Evolutionary conservation across 257 asterid genomes (phyloP).

Genomic region (Cruciata laevipes): DNA sequence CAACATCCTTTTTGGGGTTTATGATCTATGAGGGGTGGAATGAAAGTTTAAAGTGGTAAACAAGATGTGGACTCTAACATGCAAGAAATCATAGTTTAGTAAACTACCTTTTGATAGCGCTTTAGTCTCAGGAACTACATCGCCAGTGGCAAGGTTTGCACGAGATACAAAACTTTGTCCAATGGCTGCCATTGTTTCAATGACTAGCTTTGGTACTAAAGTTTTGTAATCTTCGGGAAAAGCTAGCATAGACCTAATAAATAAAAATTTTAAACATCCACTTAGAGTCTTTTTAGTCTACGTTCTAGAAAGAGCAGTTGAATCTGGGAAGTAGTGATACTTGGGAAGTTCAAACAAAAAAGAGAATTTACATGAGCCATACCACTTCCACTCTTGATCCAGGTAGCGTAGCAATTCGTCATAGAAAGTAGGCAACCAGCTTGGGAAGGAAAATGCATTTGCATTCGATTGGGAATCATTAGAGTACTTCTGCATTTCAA

Average conservation of each 20-base stretch:
- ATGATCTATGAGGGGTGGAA: not conserved
- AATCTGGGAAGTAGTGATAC: not conserved
- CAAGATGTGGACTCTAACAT: not conserved
- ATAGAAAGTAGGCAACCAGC: conserved; percentile 86
- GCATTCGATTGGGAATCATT: conserved; percentile 39
- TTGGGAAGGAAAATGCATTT: conserved; percentile 47
- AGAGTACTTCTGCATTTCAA: conserved; percentile 49
- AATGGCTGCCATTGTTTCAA: conserved; percentile 66
- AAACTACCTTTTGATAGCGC: conserved; percentile 71
- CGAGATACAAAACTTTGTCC: conserved; percentile 72
- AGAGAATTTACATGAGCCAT: conserved; percentile 15
- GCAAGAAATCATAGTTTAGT: not conserved
- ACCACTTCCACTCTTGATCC: conserved; percentile 99
- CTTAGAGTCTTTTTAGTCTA: not conserved
- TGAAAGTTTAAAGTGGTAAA: not conserved
- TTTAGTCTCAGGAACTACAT: conserved; percentile 89
- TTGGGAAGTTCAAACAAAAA: not conserved
- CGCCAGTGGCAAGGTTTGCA: conserved; percentile 84
- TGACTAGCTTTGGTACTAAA: conserved; percentile 78
- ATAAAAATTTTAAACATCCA: conserved; percentile 3
- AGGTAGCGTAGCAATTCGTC: conserved; percentile 92
- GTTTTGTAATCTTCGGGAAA: conserved; percentile 85
- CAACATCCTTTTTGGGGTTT: not conserved
- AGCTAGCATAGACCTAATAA: conserved; percentile 81
- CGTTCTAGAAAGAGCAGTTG: not conserved